Evolutionary conservation across 1,284 basidiomycete genomes (phyloP).

Genomic region (Malassezia caprae): DNA sequence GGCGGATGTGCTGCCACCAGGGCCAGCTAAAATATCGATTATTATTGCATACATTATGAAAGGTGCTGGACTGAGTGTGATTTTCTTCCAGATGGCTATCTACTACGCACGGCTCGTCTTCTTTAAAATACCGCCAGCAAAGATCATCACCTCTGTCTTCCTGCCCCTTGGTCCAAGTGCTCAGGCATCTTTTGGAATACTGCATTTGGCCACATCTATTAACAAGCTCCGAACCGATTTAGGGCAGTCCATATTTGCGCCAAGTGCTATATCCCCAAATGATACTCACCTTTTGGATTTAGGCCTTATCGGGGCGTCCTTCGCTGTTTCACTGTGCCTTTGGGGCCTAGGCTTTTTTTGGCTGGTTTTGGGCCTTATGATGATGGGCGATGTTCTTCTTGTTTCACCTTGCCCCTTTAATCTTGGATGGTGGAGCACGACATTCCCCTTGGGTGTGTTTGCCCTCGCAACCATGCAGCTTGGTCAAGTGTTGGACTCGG

Average conservation of each 20-base stretch:
- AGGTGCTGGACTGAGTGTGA: slow-evolving; percentile 50
- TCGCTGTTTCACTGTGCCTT: slow-evolving; percentile 46
- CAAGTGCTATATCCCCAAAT: slow-evolving; percentile 9
- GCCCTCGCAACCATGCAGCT: slow-evolving; percentile 25
- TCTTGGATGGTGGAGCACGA: slow-evolving; percentile 35
- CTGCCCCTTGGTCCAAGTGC: slow-evolving; percentile 56
- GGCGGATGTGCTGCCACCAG: slow-evolving; percentile 52
- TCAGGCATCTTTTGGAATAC: slow-evolving; percentile 57
- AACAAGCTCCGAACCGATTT: slow-evolving; percentile 15
- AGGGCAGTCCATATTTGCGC: slow-evolving; percentile 13
- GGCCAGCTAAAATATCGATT: slow-evolving; percentile 55
- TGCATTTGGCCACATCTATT: slow-evolving; percentile 49
- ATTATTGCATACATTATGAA: slow-evolving; percentile 51
- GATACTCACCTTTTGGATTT: slow-evolving; percentile 25
- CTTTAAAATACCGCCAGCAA: slow-evolving; percentile 50
- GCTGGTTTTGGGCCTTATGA: slow-evolving; percentile 48
- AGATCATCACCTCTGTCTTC: slow-evolving; percentile 57
- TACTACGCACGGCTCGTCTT: slow-evolving; percentile 54
- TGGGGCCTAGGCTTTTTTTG: slow-evolving; percentile 52
- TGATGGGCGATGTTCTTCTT: slow-evolving; percentile 29
- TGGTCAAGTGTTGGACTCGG: slow-evolving; percentile 25
- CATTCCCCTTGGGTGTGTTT: slow-evolving; percentile 37
- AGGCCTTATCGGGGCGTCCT: slow-evolving; percentile 23
- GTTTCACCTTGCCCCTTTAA: slow-evolving; percentile 33
- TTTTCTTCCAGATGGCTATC: slow-evolving; percentile 57